A percentile compares a stretch with the other conserved stretches of the same genome.
These are phyloP conservation scores for Cryphonectria naterciae DNA, from an alignment of 2,329 filamentous ascomycete genomes.

Conservation along the genomic window DNA sequence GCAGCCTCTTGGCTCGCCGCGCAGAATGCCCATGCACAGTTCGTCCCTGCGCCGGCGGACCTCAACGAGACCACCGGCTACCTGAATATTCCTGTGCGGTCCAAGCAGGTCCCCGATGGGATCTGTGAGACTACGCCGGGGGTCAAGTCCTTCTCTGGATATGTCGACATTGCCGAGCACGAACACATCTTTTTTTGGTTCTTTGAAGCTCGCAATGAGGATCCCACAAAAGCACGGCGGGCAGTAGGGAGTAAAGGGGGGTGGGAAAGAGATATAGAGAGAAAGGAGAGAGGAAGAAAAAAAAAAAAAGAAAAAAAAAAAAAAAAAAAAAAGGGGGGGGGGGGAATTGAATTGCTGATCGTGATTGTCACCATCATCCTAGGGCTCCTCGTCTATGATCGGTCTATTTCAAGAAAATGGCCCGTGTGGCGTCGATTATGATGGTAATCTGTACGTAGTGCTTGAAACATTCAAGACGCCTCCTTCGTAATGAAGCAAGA, in stretches of 20 bases:
- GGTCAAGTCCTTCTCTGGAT: conserved; percentile 49
- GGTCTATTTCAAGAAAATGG: conserved; percentile 56
- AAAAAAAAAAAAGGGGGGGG: no score
- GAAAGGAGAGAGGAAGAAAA: no score
- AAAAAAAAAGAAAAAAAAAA: no score
- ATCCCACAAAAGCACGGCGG: no score
- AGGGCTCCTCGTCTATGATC: conserved; percentile 55
- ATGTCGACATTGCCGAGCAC: conserved; percentile 45
- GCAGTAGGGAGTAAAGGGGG: no score
- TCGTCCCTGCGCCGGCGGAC: conserved; percentile 42
- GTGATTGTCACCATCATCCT: background rate
- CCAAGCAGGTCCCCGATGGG: conserved; percentile 51
- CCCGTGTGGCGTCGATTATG: conserved; percentile 46
- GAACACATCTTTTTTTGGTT: conserved; percentile 54
- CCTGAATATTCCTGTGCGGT: conserved; percentile 47
- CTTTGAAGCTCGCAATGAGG: conserved; percentile 51
- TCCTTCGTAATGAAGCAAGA: background rate
- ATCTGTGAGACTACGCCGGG: conserved; percentile 49
- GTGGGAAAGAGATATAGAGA: no score
- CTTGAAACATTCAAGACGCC: background rate
- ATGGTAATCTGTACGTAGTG: conserved; percentile 41
- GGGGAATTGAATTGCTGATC: background rate
- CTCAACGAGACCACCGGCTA: conserved; percentile 40
- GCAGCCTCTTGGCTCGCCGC: conserved; percentile 16
- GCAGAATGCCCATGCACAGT: conserved; percentile 34